Base-by-base conservation (phyloP, 306 rosid genomes). In the Dicorynia guianensis region DNA sequence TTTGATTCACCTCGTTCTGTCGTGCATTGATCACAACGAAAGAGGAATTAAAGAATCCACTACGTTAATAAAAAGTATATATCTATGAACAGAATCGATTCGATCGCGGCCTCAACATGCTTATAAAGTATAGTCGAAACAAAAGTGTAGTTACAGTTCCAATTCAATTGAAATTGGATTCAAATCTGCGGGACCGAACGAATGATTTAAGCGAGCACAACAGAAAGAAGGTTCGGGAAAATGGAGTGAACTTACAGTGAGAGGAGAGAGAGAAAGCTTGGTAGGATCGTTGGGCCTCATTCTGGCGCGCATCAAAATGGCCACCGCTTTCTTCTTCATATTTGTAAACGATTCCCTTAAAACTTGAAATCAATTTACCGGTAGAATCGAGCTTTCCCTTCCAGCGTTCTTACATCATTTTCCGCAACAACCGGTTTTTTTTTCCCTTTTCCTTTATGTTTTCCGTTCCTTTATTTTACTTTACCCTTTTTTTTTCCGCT, bases 271-370 rank as follows among this genome's bases (percentile, higher is more conserved):
- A 76, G 96, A 69, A 80, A 83, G 81, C 53, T 82, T 85, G 54
- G 79, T 15, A 17, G 84, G 60, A 76, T 84, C 79, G 82, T 36
- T 87, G 13, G 89, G 89, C 61, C 83, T 90, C 98, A 94, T 92
- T 85, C 95, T 94, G 85, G 96, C 87, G 84, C 98, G 97, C 93
- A 94, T 69, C 72, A 94, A 82, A 78, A 92, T 88, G 14, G 96
- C 85, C 75, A 90, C 71, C 42, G 93, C 94, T 84, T 88, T 91
- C 81, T 83, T 94, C 59, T 64, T 77, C 85, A 83, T 67, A 50
- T 69, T 74, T 67, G 56, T 60, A 4, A 0, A 49, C 11, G 11
- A 60, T 34, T 53, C 33, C 2, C 65, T 42, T 57, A 67, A 18
- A 67, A 76, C 71, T 81, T 61, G 14, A 71, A 77, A 71, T 71